Evolutionary conservation across 2,329 filamentous ascomycete species (phyloP), one percentile per base, ranked within the genome.

Genomic region (Xylariaceae sp.): DNA sequence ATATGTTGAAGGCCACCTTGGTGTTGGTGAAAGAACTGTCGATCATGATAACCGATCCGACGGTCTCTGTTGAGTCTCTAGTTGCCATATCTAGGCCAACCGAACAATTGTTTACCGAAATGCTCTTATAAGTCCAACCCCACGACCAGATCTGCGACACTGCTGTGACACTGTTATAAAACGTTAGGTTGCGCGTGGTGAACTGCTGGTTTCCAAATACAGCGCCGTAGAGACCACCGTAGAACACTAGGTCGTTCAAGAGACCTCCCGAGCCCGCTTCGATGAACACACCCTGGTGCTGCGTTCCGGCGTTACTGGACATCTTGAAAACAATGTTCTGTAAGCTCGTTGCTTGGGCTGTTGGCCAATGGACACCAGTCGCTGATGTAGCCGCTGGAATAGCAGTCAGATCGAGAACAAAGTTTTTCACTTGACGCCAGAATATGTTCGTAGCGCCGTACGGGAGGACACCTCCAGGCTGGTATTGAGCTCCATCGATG

Each of bases 61-160:
- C 85, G 9, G 63, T 48, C 41, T 60, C 38, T 28, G 28, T 41
- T 63, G 39, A 35, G 13, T 38, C 34, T 26, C 22, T 6, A 9
- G 70, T 73, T 4, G 73, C 74, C 72, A 89, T 83, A 57, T 87
- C 81, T 41, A 88, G 69, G 9, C 83, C 85, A 22, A 85, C 69
- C 11, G 68, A 66, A 56, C 82, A 85, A 56, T 83, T 73, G 53
- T 78, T 41, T 17, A 51, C 42, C 4, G 35, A 34, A 28, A 51
- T 47, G 3, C 44, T 39, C 22, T 51, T 85, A 67, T 86, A 85
- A 7, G 79, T 83, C 81, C 83, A 89, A 1, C 79, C 76, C 85
- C 85, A 89, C 59, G 85, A 79, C 85, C 85, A 89, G 48, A 83
- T 76, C 69, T 87, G 81, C 60, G 74, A 76, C 41, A 89, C 79